Conservation (phyloP, 352 stramenopile species). For the Phytophthora cryptogea region DNA sequence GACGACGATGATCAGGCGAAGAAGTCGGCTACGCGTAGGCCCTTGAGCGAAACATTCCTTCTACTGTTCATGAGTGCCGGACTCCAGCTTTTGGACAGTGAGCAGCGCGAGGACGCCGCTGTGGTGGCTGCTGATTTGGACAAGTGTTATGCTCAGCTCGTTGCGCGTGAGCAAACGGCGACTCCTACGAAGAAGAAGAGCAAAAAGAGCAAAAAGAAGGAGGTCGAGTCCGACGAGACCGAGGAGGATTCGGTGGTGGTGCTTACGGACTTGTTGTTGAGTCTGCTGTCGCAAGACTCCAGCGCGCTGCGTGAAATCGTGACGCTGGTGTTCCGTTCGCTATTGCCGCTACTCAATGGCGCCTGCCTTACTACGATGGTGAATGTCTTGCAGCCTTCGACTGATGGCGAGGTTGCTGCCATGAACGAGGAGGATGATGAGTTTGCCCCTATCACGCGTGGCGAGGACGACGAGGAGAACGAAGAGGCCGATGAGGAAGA, state of each 20-base stretch:
- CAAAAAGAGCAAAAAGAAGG: constrained; percentile 43
- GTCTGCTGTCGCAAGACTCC: constrained; percentile 82
- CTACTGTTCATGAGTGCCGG: constrained; percentile 77
- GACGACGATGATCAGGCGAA: constrained; percentile 33
- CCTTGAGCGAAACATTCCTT: constrained; percentile 64
- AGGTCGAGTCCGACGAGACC: constrained; percentile 22
- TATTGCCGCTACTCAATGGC: constrained; percentile 67
- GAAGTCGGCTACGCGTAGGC: constrained; percentile 30
- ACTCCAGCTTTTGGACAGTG: constrained; percentile 71
- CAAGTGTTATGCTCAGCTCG: constrained; percentile 68
- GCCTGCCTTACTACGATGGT: constrained; percentile 75
- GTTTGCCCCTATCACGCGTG: constrained; percentile 38
- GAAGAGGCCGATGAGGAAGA: constrained; percentile 48
- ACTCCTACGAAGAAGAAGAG: constrained; percentile 31
- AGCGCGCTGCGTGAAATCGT: constrained; percentile 86
- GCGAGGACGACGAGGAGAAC: constrained; percentile 42
- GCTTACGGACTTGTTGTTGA: constrained; percentile 83
- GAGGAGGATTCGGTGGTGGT: constrained; percentile 68
- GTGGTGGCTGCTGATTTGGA: constrained; percentile 67
- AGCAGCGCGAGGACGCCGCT: constrained; percentile 64
- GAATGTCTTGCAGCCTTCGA: constrained; percentile 56
- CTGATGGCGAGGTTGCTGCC: constrained; percentile 38
- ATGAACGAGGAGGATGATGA: constrained; percentile 50
- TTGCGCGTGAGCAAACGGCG: constrained; percentile 27
- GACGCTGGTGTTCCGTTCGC: constrained; percentile 74